Conservation (phyloP, 768 basidiomycete genomes). For the Flagelloscypha sp. region DNA sequence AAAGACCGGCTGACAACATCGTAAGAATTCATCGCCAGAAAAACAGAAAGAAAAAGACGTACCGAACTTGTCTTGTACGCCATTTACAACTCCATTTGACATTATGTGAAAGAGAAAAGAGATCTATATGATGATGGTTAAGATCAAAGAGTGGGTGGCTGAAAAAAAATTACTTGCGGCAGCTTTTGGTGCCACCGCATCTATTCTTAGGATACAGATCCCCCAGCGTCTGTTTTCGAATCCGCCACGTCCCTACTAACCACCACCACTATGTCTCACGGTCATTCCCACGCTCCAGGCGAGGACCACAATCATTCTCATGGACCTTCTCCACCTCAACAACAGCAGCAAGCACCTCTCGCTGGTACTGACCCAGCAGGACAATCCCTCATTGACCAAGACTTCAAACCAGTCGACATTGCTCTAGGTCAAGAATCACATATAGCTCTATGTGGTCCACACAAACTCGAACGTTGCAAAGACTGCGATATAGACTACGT, state of each 20-base stretch:
- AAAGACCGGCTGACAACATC: conserved; percentile 12
- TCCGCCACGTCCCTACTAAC: background rate
- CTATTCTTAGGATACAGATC: conserved; percentile 13
- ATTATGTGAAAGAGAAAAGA: too few species aligned
- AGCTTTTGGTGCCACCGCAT: too few species aligned
- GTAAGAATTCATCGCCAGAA: conserved; percentile 1
- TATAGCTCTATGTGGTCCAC: conserved; percentile 53
- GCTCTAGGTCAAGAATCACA: conserved; percentile 45
- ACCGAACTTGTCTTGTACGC: conserved; percentile 73
- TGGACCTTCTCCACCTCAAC: conserved; percentile 25
- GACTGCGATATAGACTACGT: conserved; percentile 69
- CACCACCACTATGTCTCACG: conserved; percentile 47
- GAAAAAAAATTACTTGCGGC: too few species aligned
- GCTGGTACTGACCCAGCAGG: conserved; percentile 61
- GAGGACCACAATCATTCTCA: conserved; percentile 44
- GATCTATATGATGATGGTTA: too few species aligned
- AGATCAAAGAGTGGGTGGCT: too few species aligned
- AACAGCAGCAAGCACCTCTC: conserved; percentile 25
- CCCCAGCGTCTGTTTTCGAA: too few species aligned
- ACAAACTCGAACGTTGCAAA: conserved; percentile 67
- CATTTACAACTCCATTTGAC: conserved; percentile 90
- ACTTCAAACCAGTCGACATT: conserved; percentile 53
- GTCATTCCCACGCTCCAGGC: conserved; percentile 55
- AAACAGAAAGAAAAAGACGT: conserved; percentile 18
- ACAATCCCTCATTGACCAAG: conserved; percentile 71